Base-by-base conservation (phyloP, 805 yeast genomes). In the Blastobotrys peoriensis region DNA sequence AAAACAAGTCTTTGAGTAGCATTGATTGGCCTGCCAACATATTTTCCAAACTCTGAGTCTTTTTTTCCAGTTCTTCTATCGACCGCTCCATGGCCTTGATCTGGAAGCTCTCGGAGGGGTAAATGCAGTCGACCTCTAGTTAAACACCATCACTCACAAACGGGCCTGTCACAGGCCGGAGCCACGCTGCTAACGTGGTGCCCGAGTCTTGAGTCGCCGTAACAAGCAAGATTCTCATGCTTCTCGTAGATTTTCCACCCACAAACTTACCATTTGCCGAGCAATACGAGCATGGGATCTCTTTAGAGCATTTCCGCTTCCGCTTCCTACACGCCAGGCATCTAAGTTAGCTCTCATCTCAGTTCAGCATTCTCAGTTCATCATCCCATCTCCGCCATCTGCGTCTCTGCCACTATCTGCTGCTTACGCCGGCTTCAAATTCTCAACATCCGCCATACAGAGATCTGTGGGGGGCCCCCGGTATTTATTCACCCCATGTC, bases 231-330 rank as follows among this genome's bases (percentile, higher is more conserved):
- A n/a, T n/a, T n/a, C n/a, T n/a, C n/a, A n/a, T n/a, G n/a, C n/a
- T n/a, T n/a, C n/a, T 25, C 30, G 8, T 13, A 25, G 13, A 8
- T 13, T 25, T 13, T 25, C 30, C 13, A 8, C 13, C 30, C 8
- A 25, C 30, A 25, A 25, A 25, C 30, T 8, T 25, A 25, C 30
- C 33, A 38, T 18, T n/a, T 6, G 17, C 41, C 4, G 10, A 17
- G 21, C 41, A 38, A 6, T n/a, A 25, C 10, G 15, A 10, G 17
- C 41, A 38, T 25, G 41, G 41, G 5, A 23, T n/a, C 3, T 16
- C 21, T 18, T 38, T 38, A n/a, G 22, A 15, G 35, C 41, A 38
- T 18, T 38, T 38, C n/a, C 41, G 15, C 35, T 38, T 38, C 22
- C 27, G 23, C 15, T 18, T 23, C 21, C 41, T 28, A 16, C 41